phyloP scores from a whole-genome alignment of 2,329 filamentous ascomycete species.

The Pseudogymnoascus sp. region DNA sequence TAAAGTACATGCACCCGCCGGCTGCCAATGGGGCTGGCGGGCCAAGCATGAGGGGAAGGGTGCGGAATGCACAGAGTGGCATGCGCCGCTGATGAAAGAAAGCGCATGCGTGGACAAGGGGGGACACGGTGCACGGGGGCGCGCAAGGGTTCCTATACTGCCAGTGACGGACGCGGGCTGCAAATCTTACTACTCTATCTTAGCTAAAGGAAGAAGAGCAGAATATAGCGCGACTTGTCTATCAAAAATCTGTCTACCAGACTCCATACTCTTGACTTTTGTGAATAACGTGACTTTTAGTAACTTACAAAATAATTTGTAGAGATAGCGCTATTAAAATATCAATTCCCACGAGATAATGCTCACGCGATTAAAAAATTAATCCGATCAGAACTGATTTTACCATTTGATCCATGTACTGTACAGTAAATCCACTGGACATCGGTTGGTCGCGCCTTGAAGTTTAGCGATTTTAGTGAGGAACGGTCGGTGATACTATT shows the following conservation, averaged over 20 bases:
- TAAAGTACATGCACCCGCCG: background rate
- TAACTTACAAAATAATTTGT: background rate
- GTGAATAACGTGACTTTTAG: background rate
- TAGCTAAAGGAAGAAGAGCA: slow-evolving; percentile 6
- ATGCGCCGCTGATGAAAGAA: background rate
- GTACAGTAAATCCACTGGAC: background rate
- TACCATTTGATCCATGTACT: background rate
- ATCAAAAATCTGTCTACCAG: slow-evolving; percentile 5
- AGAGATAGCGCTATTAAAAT: background rate
- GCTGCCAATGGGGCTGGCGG: slow-evolving; percentile 2
- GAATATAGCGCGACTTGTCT: slow-evolving; percentile 6
- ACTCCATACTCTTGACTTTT: background rate
- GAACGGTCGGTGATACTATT: background rate
- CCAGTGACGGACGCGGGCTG: slow-evolving; percentile 3
- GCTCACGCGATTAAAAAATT: too few species aligned
- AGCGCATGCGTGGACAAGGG: background rate
- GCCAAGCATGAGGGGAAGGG: background rate
- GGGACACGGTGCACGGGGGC: slow-evolving; percentile 4
- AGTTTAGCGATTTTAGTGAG: background rate
- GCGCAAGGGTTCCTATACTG: background rate
- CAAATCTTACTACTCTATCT: slow-evolving; percentile 2
- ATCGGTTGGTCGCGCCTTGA: background rate
- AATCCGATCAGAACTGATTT: background rate
- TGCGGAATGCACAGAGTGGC: slow-evolving; percentile 3
- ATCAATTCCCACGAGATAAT: background rate